Evolutionary conservation across 192 early-diverging fungal species (phyloP), one percentile per base, ranked within the genome.

Genomic region (Coemansia sp.): DNA sequence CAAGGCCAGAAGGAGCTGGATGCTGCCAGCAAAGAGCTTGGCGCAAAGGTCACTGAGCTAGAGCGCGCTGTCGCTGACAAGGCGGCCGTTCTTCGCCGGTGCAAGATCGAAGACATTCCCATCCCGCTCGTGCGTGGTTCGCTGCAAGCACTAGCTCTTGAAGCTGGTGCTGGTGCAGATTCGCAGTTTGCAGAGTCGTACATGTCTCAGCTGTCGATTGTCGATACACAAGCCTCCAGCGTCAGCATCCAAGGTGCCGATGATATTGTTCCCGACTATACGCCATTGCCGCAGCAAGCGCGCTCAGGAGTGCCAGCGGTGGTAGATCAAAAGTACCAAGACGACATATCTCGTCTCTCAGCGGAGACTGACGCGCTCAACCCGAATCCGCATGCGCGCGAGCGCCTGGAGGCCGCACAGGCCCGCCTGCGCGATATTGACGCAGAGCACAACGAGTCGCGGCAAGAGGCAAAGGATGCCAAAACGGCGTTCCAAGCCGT

Each of bases 71-170:
- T 86, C 48, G 90, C 89, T 5, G 94, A 98, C 38, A 84, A 88
- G 46, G 82, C 92, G 1, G 85, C 90, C 0, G 91, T 98, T 37
- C 90, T 96, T 57, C 86, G 94, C 62, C 81, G 87, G 27, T 98
- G 95, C 82, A 97, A 97, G 78, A 81, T 98, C 53, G 95, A 98
- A 67, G 95, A 97, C 46, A 95, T 99, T 60, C 85, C 90, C 8
- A 68, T 99, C 37, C 96, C 95, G 42, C 84, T 98, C 46, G 61
- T 86, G 17, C 80, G 81, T 51, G 92, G 91, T 15, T 90, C 86
- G 11, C 74, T 98, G 75, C 88, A 91, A 8, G 90, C 92, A 50
- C 84, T 97, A 4, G 75, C 91, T 3, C 77, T 97, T 60, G 81
- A 83, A 23, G 74, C 72, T 15, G 70, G 66, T 88, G 90, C 53